Evolutionary conservation across 345 rosid species (phyloP), one percentile per base, ranked within the genome.

Genomic region (Acer yangbiense): DNA sequence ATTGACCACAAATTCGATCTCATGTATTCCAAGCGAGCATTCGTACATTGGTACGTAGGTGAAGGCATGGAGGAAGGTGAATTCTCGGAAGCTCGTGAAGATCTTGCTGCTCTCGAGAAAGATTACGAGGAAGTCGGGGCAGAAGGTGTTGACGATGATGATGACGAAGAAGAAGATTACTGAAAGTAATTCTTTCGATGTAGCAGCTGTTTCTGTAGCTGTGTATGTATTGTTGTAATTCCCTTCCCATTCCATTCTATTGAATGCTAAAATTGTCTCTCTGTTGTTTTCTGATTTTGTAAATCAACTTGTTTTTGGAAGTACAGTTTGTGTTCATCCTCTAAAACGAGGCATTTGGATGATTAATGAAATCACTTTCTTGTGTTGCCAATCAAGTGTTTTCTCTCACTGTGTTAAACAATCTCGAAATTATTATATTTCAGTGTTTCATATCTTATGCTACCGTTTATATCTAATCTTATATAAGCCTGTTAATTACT

Each of bases 11-110:
- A 93, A 76, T 93, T 93, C 67, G 95, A 93, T 80, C 92, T 93
- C 85, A 93, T 93, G 97, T 93, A 91, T 79, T 41, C 94, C 65
- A 93, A 93, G 85, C 83, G 97, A 72, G 97, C 97, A 23, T 91
- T 91, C 39, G 97, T 93, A 17, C 95, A 91, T 76, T 93, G 95
- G 95, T 91, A 93, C 20, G 95, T 93, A n/a, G 97, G 97, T 5
- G 97, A 93, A 81, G 97, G 95, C 62, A 91, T 93, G 97, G 97
- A 91, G 81, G 97, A 93, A 83, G 95, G 97, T 60, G 95, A 93
- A 79, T 93, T 93, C 88, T 93, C 95, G 1, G 93, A 93, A 80
- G 97, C 97, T 66, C 91, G 97, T 48, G 95, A 93, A 78, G 97
- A 91, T 83, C 94, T 93, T 27, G 94, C 97, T 65, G 93, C 97